Percentiles rank a stretch among this genome's conserved stretches.
phyloP scores from a whole-genome alignment of 202 grass and related monocot genomes.

The Setaria italica region DNA sequence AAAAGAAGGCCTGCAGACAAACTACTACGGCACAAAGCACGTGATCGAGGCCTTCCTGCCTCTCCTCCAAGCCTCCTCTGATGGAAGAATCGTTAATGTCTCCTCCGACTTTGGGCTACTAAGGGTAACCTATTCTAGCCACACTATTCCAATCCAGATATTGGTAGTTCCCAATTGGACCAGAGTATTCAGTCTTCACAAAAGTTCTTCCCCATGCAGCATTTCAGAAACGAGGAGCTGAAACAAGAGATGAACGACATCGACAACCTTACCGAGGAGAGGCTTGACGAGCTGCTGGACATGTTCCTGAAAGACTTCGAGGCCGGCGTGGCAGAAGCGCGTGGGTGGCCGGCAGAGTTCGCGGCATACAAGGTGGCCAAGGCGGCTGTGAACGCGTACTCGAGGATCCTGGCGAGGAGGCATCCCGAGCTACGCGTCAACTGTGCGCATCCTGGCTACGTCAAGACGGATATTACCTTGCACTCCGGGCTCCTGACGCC shows the following conservation, averaged over 20 bases:
- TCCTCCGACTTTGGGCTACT: slow-evolving; percentile 49
- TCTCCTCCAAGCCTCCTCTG: slow-evolving; percentile 52
- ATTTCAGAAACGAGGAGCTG: slow-evolving; percentile 50
- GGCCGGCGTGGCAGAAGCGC: neutral
- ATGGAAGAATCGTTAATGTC: slow-evolving; percentile 59
- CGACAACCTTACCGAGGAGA: slow-evolving; percentile 41
- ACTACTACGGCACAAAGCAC: slow-evolving; percentile 66
- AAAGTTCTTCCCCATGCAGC: slow-evolving; percentile 23
- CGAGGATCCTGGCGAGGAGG: slow-evolving; percentile 54
- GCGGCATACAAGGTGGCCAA: slow-evolving; percentile 65
- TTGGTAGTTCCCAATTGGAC: too few relatives aligned
- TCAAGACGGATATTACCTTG: slow-evolving; percentile 56
- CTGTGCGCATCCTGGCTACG: slow-evolving; percentile 60
- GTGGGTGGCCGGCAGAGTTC: slow-evolving; percentile 32
- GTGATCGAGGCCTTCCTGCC: slow-evolving; percentile 59
- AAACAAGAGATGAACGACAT: slow-evolving; percentile 48
- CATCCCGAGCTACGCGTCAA: slow-evolving; percentile 51
- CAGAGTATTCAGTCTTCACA: too few relatives aligned
- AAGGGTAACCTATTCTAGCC: slow-evolving; percentile 5
- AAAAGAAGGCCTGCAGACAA: slow-evolving; percentile 53
- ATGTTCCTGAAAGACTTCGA: slow-evolving; percentile 59
- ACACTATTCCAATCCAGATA: neutral
- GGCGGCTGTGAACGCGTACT: slow-evolving; percentile 54
- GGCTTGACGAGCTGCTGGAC: slow-evolving; percentile 47
- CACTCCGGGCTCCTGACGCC: slow-evolving; percentile 46